Percentiles rank a stretch among this genome's conserved stretches.
phyloP scores from a whole-genome alignment of 352 stramenopile genomes.

The Phytophthora agathidicida region DNA sequence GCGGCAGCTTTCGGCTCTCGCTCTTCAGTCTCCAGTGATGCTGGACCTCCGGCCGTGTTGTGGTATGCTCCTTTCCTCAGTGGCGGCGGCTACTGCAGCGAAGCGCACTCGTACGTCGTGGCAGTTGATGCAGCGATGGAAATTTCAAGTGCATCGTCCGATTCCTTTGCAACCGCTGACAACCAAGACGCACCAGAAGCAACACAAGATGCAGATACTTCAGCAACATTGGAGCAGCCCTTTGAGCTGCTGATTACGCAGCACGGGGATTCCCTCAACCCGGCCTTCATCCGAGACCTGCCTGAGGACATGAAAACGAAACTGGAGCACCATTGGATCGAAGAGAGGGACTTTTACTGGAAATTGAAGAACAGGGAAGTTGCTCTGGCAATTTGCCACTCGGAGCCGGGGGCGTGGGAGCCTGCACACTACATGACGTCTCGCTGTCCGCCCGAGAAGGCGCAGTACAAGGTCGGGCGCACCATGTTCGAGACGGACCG shows the following conservation, averaged over 20 bases:
- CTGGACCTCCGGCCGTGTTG: slow-evolving; percentile 51
- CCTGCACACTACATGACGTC: slow-evolving; percentile 73
- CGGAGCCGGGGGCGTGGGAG: slow-evolving; percentile 93
- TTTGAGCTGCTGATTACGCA: slow-evolving; percentile 74
- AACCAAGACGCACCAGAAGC: slow-evolving; percentile 16
- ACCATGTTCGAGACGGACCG: slow-evolving; percentile 97
- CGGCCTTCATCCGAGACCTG: slow-evolving; percentile 67
- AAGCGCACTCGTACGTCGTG: slow-evolving; percentile 89
- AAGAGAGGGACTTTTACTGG: slow-evolving; percentile 76
- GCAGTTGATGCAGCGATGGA: slow-evolving; percentile 54
- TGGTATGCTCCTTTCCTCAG: slow-evolving; percentile 93
- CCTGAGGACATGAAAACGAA: slow-evolving; percentile 51
- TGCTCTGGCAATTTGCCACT: slow-evolving; percentile 90
- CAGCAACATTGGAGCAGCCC: slow-evolving; percentile 7
- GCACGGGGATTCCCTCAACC: slow-evolving; percentile 72
- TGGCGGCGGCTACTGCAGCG: slow-evolving; percentile 92
- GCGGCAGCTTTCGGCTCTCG: slow-evolving; percentile 5
- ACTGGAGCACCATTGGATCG: slow-evolving; percentile 72
- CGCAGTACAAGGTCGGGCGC: slow-evolving; percentile 77
- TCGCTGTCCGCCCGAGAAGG: slow-evolving; percentile 57
- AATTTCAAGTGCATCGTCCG: background rate
- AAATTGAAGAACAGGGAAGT: slow-evolving; percentile 41
- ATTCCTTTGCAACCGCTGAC: background rate
- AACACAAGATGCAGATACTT: background rate
- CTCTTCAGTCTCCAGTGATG: background rate